A percentile compares a stretch with the other conserved stretches of the same genome.
Conservation (phyloP, 495 filamentous ascomycete genomes). For the Lasiosphaeria ovina region DNA sequence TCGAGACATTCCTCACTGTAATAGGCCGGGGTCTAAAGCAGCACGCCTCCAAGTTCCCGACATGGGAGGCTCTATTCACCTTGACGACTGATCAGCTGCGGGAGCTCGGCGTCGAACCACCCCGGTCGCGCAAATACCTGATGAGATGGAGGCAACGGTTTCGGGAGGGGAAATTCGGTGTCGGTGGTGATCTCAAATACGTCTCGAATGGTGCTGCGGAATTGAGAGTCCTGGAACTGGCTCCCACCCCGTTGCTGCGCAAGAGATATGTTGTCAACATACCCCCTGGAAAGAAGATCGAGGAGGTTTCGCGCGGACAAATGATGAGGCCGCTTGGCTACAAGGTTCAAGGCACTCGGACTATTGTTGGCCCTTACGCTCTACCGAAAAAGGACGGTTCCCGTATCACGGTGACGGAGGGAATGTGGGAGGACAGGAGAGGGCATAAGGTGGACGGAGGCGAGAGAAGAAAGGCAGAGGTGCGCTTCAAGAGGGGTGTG, state of each 20-base stretch:
- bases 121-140: slow-evolving; percentile 78
- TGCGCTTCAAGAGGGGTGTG: slow-evolving; percentile 58
- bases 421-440: slow-evolving; percentile 81
- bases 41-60: slow-evolving; percentile 77
- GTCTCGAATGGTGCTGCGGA: slow-evolving; percentile 72
- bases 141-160: slow-evolving; percentile 84
- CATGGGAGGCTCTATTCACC: slow-evolving; percentile 86
- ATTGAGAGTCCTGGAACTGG: slow-evolving; percentile 64
- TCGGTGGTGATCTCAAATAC: slow-evolving; percentile 72
- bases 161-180: slow-evolving; percentile 67
- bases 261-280: slow-evolving; percentile 65
- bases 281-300: slow-evolving; percentile 48
- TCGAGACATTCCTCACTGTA: slow-evolving; percentile 80
- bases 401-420: slow-evolving; percentile 68
- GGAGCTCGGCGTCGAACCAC: slow-evolving; percentile 80
- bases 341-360: slow-evolving; percentile 61
- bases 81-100: slow-evolving; percentile 72
- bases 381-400: slow-evolving; percentile 63
- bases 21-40: slow-evolving; percentile 84
- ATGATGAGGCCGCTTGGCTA: slow-evolving; percentile 58
- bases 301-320: slow-evolving; percentile 38
- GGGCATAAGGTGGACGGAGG: slow-evolving; percentile 95
- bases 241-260: slow-evolving; percentile 25
- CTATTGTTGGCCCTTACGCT: slow-evolving; percentile 69
- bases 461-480: slow-evolving; percentile 82